Percentiles rank a stretch among this genome's conserved stretches.
Conservation (phyloP, 441 rosid genomes). For the Pelargonium fulgidum region DNA sequence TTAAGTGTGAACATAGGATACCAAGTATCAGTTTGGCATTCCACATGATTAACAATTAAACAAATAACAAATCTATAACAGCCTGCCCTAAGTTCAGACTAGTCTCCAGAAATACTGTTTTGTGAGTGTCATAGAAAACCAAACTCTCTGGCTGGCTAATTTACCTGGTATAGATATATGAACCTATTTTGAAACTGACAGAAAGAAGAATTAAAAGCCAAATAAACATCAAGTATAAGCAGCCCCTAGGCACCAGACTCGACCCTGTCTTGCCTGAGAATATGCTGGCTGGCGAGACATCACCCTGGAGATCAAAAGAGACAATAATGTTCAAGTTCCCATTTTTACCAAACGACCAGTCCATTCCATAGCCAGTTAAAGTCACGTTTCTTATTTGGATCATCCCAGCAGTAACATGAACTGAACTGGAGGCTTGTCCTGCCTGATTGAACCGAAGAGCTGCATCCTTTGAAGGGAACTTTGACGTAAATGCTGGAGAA, state of each 20-base stretch:
- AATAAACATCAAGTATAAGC: constrained; percentile 51
- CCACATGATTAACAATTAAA: background rate
- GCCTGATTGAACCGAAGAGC: constrained; percentile 45
- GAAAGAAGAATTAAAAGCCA: constrained; percentile 58
- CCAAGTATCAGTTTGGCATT: background rate
- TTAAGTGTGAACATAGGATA: background rate
- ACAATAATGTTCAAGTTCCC: constrained; percentile 52
- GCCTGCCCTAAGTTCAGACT: background rate
- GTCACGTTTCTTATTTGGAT: constrained; percentile 59
- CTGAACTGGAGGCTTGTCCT: constrained; percentile 69
- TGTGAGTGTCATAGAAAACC: background rate
- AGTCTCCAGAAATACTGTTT: background rate
- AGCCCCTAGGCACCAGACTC: constrained; percentile 37
- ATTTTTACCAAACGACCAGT: constrained; percentile 64
- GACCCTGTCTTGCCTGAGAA: constrained; percentile 39
- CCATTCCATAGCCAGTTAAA: constrained; percentile 34
- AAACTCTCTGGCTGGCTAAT: background rate
- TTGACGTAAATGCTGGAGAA: constrained; percentile 78
- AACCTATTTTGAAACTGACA: constrained; percentile 50
- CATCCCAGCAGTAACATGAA: constrained; percentile 82
- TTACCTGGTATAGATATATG: constrained; percentile 52
- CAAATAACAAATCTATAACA: constrained; percentile 3
- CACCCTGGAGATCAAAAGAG: constrained; percentile 38
- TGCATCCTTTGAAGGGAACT: constrained; percentile 66
- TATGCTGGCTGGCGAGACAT: constrained; percentile 15